Evolutionary conservation across 139 green algal genomes (phyloP), one percentile per base, ranked within the genome.

Genomic region (Mychonastes homosphaera): DNA sequence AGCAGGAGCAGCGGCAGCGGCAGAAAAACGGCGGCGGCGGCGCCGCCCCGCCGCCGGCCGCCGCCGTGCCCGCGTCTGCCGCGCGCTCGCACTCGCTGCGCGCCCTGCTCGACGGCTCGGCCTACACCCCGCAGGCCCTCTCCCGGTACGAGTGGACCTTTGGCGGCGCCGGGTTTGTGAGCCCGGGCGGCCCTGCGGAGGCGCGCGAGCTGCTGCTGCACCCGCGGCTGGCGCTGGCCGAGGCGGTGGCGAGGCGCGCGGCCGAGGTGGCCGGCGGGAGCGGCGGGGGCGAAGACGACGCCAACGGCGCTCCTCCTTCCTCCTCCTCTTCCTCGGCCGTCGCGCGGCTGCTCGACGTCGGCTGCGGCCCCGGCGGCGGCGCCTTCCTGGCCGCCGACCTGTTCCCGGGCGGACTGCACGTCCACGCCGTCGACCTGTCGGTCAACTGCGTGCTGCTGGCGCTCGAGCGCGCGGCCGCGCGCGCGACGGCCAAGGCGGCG

Each of bases 381-480:
- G 79, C 70, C 27, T 79, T 94, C 54, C 77, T 78, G 63, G 80
- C 87, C 61, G 69, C 81, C 1, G 48, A 77, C 13, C 56, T 56
- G 18, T 83, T 71, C 41, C n/a, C n/a, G n/a, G n/a, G n/a, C n/a
- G 77, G 69, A 35, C 81, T 74, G 13, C 75, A 80, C 15, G 86
- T 95, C 1, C 79, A 87, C 32, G 85, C 78, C 35, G 75, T 95
- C 15, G 86, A 95, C 67, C 67, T 95, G 26, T 87, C 74, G 1
- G 76, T 89, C 19, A 95, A 94, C 65, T 87, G 86, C 74, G 63
- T 95, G 1, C 53, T 84, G 3, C 69, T 73, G 1, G 84, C 82
- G 0, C 56, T 88, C 12, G 79, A 90, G 51, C 63, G 74, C 19
- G 74, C 81, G 8, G 50, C 54, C 29, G 46, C 44, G 40, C 34